These are phyloP conservation scores for Bruguiera parviflora DNA, from an alignment of 345 rosid genomes.

Conservation along the genomic window DNA sequence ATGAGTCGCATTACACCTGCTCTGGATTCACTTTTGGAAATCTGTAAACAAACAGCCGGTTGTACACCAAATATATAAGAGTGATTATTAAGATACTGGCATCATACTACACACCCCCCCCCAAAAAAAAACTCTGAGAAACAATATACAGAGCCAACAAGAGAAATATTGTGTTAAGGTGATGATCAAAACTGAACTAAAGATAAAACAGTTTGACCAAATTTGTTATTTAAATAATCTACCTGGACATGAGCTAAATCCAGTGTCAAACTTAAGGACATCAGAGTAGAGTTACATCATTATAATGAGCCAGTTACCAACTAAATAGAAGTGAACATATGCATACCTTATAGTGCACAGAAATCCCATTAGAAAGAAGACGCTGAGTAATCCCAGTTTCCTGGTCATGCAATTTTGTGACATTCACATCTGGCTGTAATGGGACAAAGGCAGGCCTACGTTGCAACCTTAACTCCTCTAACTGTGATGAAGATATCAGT, in stretches of 20 bases:
- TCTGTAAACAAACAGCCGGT: slow-evolving; percentile 34
- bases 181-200: too few relatives aligned
- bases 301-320: not conserved
- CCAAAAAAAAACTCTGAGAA: not conserved
- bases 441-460: slow-evolving; percentile 61
- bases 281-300: not conserved
- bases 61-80: not conserved
- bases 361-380: slow-evolving; percentile 90
- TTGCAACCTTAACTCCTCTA: slow-evolving; percentile 65
- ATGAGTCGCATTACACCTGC: slow-evolving; percentile 98
- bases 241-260: too few relatives aligned
- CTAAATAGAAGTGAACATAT: slow-evolving; percentile 11
- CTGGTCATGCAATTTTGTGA: slow-evolving; percentile 61
- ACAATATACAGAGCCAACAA: too few relatives aligned
- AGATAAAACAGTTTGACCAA: too few relatives aligned
- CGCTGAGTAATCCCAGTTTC: slow-evolving; percentile 88
- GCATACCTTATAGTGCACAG: slow-evolving; percentile 77
- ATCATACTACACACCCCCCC: not conserved
- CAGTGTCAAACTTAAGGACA: slow-evolving; percentile 2
- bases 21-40: slow-evolving; percentile 70
- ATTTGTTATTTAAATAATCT: too few relatives aligned
- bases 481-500: slow-evolving; percentile 59
- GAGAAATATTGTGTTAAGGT: too few relatives aligned
- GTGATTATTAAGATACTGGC: slow-evolving; percentile 4
- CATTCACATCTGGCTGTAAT: slow-evolving; percentile 41